These are phyloP conservation scores for Solanum hybrid DNA, from an alignment of 305 asterid species.

Conservation along the genomic window DNA sequence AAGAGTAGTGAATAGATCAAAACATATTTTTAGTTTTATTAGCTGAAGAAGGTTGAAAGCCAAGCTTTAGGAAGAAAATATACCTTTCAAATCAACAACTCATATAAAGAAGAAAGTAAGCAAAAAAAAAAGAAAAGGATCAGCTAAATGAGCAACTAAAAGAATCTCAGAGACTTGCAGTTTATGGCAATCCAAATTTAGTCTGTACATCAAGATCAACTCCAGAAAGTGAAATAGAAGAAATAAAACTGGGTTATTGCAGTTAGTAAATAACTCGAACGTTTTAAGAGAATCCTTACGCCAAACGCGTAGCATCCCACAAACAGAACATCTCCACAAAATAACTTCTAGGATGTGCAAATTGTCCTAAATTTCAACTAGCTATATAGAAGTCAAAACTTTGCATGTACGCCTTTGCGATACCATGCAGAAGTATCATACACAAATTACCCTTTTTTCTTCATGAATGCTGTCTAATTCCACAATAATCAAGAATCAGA, in stretches of 20 bases:
- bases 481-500: not conserved
- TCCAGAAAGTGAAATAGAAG: not conserved
- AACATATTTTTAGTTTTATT: not conserved
- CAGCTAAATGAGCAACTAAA: not conserved
- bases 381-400: conserved; percentile 27
- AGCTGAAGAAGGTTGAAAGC: not conserved
- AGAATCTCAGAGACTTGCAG: not conserved
- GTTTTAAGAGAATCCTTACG: not conserved
- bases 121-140: not conserved
- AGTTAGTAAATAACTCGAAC: not conserved
- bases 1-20: not conserved
- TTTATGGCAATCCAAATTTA: not conserved
- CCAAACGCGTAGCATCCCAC: not conserved
- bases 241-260: not conserved
- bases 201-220: not conserved
- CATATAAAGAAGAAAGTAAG: not conserved
- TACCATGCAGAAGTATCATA: conserved; percentile 21
- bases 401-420: conserved; percentile 15
- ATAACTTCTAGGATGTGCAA: conserved; percentile 4
- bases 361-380: not conserved
- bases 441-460: conserved; percentile 15
- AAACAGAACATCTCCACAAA: not conserved
- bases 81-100: not conserved
- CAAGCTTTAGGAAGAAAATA: not conserved
- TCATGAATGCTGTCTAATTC: conserved; percentile 12